phyloP scores from a whole-genome alignment of 768 basidiomycete genomes.

The Suillus cothurnatus region DNA sequence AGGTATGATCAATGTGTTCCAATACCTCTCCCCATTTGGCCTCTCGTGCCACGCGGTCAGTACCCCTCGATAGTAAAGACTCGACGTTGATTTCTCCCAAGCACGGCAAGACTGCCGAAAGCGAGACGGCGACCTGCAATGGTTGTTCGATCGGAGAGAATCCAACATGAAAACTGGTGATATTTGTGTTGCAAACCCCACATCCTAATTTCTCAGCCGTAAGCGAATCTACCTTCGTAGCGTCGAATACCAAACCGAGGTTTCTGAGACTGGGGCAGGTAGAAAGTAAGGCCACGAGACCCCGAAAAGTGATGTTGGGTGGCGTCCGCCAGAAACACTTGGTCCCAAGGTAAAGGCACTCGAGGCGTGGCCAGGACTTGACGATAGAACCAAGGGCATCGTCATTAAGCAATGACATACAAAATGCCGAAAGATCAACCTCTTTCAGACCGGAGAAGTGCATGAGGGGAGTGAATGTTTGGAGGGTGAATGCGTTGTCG shows the following conservation, averaged over 20 bases:
- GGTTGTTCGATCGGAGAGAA: neutral
- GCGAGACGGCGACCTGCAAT: neutral
- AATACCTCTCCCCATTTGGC: neutral
- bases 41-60: neutral
- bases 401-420: conserved; percentile 1
- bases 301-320: neutral
- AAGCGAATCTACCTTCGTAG: neutral
- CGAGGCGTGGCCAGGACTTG: neutral
- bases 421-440: neutral
- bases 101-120: neutral
- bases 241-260: conserved; percentile 4
- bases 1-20: neutral
- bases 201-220: neutral
- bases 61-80: neutral
- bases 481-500: neutral
- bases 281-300: neutral
- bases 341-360: neutral
- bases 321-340: neutral
- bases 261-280: neutral
- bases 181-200: neutral
- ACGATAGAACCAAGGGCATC: neutral
- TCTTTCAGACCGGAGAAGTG: neutral
- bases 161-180: neutral
- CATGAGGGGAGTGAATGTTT: neutral
- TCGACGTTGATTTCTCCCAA: neutral